Conservation (phyloP, 176 grass and related monocot species). For the Avena sativa region DNA sequence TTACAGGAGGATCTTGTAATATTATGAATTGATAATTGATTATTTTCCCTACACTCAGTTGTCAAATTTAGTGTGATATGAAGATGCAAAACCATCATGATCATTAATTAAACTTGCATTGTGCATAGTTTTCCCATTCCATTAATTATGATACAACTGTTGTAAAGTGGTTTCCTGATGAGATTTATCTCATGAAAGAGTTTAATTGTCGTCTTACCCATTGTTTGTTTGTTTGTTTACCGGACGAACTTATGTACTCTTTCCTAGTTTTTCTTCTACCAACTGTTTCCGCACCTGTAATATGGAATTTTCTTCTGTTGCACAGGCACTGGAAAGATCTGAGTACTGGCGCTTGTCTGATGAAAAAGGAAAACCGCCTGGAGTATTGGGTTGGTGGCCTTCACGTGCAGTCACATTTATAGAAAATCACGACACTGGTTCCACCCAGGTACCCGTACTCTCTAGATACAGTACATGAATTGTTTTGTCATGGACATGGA, state of each 20-base stretch:
- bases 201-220: background rate
- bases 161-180: constrained; percentile 36
- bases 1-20: constrained; percentile 1
- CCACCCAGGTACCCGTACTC: constrained; percentile 76
- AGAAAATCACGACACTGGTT: constrained; percentile 99
- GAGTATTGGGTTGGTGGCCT: constrained; percentile 96
- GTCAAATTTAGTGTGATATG: background rate
- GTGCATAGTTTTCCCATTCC: constrained; percentile 18
- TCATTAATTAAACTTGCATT: constrained; percentile 28
- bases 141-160: constrained; percentile 28
- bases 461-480: background rate
- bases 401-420: constrained; percentile 98
- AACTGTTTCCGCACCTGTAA: constrained; percentile 32
- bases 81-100: background rate
- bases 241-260: background rate
- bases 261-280: constrained; percentile 11
- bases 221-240: constrained; percentile 30
- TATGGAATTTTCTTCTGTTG: constrained; percentile 45
- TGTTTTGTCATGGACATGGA: background rate
- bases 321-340: constrained; percentile 82
- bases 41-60: constrained; percentile 12
- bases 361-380: constrained; percentile 83
- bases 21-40: background rate
- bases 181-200: constrained; percentile 28
- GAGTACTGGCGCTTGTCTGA: constrained; percentile 98